Evolutionary conservation across 345 rosid genomes (phyloP), one percentile per base, ranked within the genome.

Genomic region (Xanthoceras sorbifolium): DNA sequence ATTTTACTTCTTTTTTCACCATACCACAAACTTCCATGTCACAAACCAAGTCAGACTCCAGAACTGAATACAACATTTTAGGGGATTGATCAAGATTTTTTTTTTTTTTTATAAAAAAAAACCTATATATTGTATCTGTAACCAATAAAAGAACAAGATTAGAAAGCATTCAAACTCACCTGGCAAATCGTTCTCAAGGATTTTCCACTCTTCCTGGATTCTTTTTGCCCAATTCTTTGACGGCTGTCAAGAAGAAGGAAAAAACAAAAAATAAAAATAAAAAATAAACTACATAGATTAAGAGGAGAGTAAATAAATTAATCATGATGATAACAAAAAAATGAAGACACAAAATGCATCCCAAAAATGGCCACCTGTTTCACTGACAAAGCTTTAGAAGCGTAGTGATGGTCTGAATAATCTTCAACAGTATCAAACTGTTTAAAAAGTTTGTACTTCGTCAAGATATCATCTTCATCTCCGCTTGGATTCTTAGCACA

Each of bases 131-230:
- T 29, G 23, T 15, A 62, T 44, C 59, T 40, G 22, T 11, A 22
- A 2, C n/a, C 65, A 38, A 15, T 31, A 68, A 26, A n/a, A 70
- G 23, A 65, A 25, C 18, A 32, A 76, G 23, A 68, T 26, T 7
- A 8, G 22, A 64, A 32, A 75, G 59, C 60, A 54, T 44, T 36
- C 31, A 71, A 52, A 78, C 75, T 44, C 63, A 92, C 99, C 98
- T 48, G 99, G 98, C 88, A 95, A 87, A 84, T 93, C 96, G 70
- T 92, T 88, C 84, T 90, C 92, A 70, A 93, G 88, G 66, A 87
- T 90, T 84, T 44, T 89, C 99, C 99, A 95, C 82, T 95, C 99
- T 6, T 92, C 96, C 82, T 87, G 94, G 77, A 93, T 91, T 83
- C 82, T 92, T 83, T 85, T 92, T 11, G 82, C 86, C 98, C 96